Evolutionary conservation across 371 early-diverging fungal species (phyloP).

Genomic region (Racocetra persica): DNA sequence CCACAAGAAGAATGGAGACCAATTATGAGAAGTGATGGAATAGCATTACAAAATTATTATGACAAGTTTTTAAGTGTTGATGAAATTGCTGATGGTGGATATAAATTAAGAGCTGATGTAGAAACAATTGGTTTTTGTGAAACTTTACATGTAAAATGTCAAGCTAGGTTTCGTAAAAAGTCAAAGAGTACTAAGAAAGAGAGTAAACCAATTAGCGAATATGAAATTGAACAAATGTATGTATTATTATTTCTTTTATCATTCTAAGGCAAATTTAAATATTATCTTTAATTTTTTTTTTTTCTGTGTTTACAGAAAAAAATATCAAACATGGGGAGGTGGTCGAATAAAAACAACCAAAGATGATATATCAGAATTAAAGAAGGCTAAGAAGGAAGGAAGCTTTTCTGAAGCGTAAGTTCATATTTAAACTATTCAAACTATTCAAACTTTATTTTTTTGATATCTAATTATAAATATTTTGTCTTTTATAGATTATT

Average conservation of each 20-base stretch:
- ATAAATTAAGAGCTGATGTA: conserved; percentile 69
- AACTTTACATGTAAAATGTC: conserved; percentile 73
- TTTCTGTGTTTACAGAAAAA: conserved; percentile 56
- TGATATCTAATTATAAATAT: not conserved
- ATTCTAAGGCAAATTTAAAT: not conserved
- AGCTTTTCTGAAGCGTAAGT: conserved; percentile 69
- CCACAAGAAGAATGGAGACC: conserved; percentile 83
- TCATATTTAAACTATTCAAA: not conserved
- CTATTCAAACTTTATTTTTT: not conserved
- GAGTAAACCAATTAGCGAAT: conserved; percentile 51
- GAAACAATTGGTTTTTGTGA: conserved; percentile 78
- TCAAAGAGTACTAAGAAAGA: conserved; percentile 54
- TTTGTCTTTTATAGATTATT: conserved; percentile 53
- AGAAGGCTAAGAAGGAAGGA: conserved; percentile 76
- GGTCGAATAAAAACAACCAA: conserved; percentile 59
- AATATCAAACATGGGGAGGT: conserved; percentile 72
- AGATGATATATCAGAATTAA: conserved; percentile 60
- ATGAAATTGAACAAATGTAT: conserved; percentile 61
- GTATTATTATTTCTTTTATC: not conserved
- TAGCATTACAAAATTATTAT: conserved; percentile 70
- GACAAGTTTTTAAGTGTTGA: conserved; percentile 70
- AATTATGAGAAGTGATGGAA: conserved; percentile 73
- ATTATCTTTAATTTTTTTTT: not conserved
- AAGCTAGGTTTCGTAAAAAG: conserved; percentile 60
- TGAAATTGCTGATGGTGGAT: conserved; percentile 61